Evolutionary conservation across 768 basidiomycete species (phyloP).

Genomic region (Lactarius hengduanensis): DNA sequence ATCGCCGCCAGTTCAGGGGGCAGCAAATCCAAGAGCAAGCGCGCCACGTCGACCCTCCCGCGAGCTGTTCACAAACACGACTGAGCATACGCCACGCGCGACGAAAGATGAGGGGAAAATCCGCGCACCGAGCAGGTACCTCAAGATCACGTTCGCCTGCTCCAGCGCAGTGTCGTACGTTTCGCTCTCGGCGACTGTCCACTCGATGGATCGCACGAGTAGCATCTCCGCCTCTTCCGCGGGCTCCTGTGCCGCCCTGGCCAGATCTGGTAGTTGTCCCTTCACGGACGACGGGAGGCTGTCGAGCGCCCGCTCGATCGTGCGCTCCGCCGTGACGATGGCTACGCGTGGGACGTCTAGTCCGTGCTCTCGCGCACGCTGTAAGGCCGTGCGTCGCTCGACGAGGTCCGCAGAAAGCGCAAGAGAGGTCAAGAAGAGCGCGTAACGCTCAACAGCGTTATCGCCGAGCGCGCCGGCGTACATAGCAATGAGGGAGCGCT

Average conservation of each 20-base stretch:
- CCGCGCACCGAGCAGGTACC: conserved; percentile 81
- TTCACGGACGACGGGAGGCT: conserved; percentile 31
- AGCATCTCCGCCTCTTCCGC: conserved; percentile 58
- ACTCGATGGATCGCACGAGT: conserved; percentile 86
- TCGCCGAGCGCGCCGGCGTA: conserved; percentile 90
- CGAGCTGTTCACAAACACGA: conserved; percentile 46
- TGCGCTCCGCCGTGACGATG: conserved; percentile 71
- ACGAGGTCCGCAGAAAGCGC: conserved; percentile 59
- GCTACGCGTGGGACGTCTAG: conserved; percentile 83
- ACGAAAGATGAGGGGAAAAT: conserved; percentile 8
- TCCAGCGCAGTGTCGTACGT: conserved; percentile 80
- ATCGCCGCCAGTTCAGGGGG: conserved; percentile 63
- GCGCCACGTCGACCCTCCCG: conserved; percentile 73
- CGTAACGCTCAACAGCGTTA: conserved; percentile 90
- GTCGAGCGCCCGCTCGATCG: conserved; percentile 68
- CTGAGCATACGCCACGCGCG: not conserved
- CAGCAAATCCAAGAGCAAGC: conserved; percentile 54
- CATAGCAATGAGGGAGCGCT: conserved; percentile 86
- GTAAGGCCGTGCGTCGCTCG: conserved; percentile 68
- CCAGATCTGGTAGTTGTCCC: conserved; percentile 19
- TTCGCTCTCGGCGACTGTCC: conserved; percentile 76
- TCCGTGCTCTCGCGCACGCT: conserved; percentile 78
- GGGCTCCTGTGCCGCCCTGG: conserved; percentile 16
- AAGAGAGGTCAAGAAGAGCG: conserved; percentile 80
- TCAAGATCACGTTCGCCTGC: conserved; percentile 83